These are phyloP conservation scores for Hymenochaete sp. DNA, from an alignment of 1,284 basidiomycete species.

Conservation along the genomic window DNA sequence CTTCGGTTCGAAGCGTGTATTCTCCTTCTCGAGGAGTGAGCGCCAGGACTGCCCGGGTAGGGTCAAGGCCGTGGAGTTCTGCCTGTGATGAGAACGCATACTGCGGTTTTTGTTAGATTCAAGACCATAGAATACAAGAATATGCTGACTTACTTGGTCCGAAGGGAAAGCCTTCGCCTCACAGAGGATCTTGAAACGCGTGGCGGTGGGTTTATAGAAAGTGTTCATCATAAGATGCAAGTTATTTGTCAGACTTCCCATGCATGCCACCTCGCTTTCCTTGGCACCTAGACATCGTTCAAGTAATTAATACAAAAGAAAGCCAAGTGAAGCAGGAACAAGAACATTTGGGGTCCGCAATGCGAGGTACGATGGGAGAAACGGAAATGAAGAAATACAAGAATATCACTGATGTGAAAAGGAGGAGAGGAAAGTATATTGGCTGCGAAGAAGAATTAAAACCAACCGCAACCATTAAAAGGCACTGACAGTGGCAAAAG, in stretches of 20 bases:
- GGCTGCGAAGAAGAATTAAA: too few species aligned
- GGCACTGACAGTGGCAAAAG: not conserved
- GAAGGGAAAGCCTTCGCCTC: constrained; percentile 94
- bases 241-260: constrained; percentile 91
- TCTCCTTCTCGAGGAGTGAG: constrained; percentile 77
- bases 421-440: too few species aligned
- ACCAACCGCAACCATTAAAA: too few species aligned
- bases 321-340: too few species aligned
- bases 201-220: constrained; percentile 84
- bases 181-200: constrained; percentile 90
- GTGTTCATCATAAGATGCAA: constrained; percentile 90
- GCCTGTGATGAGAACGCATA: constrained; percentile 94
- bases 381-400: too few species aligned
- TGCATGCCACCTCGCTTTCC: constrained; percentile 85
- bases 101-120: constrained; percentile 34
- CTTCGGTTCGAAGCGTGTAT: constrained; percentile 80
- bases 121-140: not conserved
- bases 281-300: constrained; percentile 62
- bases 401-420: too few species aligned
- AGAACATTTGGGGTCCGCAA: too few species aligned
- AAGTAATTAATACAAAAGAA: too few species aligned
- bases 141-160: constrained; percentile 64
- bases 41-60: constrained; percentile 68
- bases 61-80: constrained; percentile 71
- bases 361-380: too few species aligned